Percentiles rank a stretch among this genome's conserved stretches.
phyloP scores from a whole-genome alignment of 2,329 filamentous ascomycete species.

The Orbilia brochopaga region DNA sequence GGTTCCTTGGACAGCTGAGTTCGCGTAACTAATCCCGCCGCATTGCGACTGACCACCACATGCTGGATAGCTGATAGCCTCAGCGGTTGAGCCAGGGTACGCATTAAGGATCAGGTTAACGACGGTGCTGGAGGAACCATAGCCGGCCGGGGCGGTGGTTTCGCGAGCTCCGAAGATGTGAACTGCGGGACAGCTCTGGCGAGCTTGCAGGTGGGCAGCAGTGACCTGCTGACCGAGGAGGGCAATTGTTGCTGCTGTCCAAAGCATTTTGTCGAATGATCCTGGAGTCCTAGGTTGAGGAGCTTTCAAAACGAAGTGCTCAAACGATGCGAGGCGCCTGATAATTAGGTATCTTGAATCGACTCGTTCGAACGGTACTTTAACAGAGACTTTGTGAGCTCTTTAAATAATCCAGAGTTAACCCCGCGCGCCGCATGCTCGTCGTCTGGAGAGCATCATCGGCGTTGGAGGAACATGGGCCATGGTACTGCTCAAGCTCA shows the following conservation, averaged over 20 bases:
- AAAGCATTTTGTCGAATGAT: conserved; percentile 32
- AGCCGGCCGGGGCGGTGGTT: conserved; percentile 62
- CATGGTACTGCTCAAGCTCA: background rate
- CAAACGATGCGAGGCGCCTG: no score
- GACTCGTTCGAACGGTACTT: no score
- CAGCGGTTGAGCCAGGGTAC: conserved; percentile 63
- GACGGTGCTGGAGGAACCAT: conserved; percentile 62
- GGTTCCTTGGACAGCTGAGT: conserved; percentile 66
- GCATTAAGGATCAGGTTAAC: conserved; percentile 63
- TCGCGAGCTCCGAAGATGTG: conserved; percentile 64
- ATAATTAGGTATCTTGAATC: no score
- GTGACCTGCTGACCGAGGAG: conserved; percentile 48
- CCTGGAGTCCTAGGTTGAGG: background rate
- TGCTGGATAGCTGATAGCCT: conserved; percentile 67
- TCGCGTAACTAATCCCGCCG: conserved; percentile 67
- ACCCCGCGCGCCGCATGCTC: no score
- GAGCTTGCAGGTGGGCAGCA: conserved; percentile 22
- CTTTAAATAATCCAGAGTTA: no score
- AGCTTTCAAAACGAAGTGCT: background rate
- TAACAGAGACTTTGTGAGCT: no score
- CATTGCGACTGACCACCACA: conserved; percentile 68
- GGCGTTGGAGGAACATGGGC: no score
- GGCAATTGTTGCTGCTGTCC: conserved; percentile 42
- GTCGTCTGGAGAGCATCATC: no score
- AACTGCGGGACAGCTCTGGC: conserved; percentile 59